These are phyloP conservation scores for Solanum chiquidenum DNA, from an alignment of 257 asterid species.

Conservation along the genomic window DNA sequence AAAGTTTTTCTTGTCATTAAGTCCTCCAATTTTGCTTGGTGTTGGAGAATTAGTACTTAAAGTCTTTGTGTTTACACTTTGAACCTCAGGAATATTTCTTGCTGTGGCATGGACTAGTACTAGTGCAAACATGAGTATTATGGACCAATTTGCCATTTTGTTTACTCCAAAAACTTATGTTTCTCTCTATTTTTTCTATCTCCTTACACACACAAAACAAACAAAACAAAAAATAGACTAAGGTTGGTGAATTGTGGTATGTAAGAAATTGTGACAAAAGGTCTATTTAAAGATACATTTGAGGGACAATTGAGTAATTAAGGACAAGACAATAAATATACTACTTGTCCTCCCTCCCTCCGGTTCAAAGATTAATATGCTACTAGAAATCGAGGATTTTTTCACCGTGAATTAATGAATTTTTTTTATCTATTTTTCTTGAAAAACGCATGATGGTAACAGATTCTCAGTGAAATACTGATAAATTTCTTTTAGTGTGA, in stretches of 20 bases:
- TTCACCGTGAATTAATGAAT: too few relatives aligned
- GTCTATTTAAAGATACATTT: slow-evolving; percentile 29
- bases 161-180: background rate
- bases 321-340: background rate
- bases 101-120: slow-evolving; percentile 32
- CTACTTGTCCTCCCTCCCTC: background rate
- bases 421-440: too few relatives aligned
- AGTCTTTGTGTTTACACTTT: slow-evolving; percentile 6
- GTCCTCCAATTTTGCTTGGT: slow-evolving; percentile 7
- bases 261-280: background rate
- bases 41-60: slow-evolving; percentile 9
- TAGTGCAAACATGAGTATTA: slow-evolving; percentile 25
- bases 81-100: slow-evolving; percentile 35
- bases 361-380: background rate
- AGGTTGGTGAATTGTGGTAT: slow-evolving; percentile 8
- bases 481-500: too few relatives aligned
- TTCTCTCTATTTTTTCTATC: background rate
- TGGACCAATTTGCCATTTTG: slow-evolving; percentile 30
- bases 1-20: slow-evolving; percentile 45
- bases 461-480: too few relatives aligned
- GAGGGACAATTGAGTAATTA: background rate
- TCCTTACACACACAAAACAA: background rate
- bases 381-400: too few relatives aligned
- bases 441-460: too few relatives aligned
- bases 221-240: background rate